phyloP scores from a whole-genome alignment of 768 basidiomycete species.

The Gelatoporia subvermispora region DNA sequence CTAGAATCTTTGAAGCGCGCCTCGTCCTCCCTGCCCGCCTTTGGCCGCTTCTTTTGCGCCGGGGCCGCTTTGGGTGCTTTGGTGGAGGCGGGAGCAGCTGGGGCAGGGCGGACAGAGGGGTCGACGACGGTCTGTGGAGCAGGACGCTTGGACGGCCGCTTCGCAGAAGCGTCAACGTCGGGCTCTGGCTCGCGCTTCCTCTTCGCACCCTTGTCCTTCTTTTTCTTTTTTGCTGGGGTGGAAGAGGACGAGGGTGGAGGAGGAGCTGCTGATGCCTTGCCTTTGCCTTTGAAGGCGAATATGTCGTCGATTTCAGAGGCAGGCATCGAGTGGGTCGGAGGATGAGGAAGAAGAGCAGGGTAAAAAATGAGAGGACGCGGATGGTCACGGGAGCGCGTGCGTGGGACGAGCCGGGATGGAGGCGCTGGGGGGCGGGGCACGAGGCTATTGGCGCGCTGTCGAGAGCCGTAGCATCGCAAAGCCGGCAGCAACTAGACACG shows the following conservation, averaged over 20 bases:
- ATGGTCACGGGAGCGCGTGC: not conserved
- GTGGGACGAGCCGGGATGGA: not conserved
- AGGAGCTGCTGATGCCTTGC: conserved; percentile 9
- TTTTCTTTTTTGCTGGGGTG: conserved; percentile 32
- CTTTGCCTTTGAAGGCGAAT: conserved; percentile 45
- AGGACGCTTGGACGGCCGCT: conserved; percentile 25
- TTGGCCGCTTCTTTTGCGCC: conserved; percentile 17
- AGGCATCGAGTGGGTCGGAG: conserved; percentile 31
- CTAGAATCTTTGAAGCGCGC: conserved; percentile 69
- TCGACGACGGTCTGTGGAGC: conserved; percentile 62
- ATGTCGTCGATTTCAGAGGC: conserved; percentile 85
- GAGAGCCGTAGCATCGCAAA: not conserved
- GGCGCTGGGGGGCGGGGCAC: not conserved
- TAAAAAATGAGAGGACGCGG: conserved; percentile 3
- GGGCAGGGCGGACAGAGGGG: conserved; percentile 40
- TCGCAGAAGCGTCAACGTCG: conserved; percentile 7
- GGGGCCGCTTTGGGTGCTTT: conserved; percentile 35
- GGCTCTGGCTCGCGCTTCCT: conserved; percentile 10
- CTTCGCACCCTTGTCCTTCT: conserved; percentile 36
- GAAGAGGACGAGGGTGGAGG: conserved; percentile 28
- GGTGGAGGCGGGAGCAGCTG: conserved; percentile 13
- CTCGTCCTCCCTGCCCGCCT: conserved; percentile 32
- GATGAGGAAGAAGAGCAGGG: conserved; percentile 9
- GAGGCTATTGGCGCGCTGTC: not conserved
- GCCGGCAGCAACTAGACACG: not conserved